Conservation (phyloP, 345 rosid genomes). For the Viola odorata region DNA sequence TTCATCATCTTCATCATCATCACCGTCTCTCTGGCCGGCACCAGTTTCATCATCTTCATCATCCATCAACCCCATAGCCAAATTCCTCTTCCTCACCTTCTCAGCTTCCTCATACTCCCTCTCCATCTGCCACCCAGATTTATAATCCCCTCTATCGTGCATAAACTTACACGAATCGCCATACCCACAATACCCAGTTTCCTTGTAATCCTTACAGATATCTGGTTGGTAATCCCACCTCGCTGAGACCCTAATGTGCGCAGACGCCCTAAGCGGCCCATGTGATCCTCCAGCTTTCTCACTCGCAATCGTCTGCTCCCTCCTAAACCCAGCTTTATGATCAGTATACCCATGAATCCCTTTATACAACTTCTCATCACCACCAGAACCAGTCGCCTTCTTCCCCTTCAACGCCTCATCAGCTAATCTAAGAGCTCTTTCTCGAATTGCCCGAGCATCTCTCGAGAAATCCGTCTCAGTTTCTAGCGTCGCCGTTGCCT, state of each 20-base stretch:
- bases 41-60: slow-evolving; percentile 52
- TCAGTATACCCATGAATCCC: slow-evolving; percentile 83
- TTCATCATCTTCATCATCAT: slow-evolving; percentile 49
- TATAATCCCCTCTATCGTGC: slow-evolving; percentile 93
- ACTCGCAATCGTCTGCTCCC: slow-evolving; percentile 79
- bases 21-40: slow-evolving; percentile 20
- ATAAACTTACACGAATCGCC: slow-evolving; percentile 87
- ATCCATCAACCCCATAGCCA: slow-evolving; percentile 57
- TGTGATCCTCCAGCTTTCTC: slow-evolving; percentile 94
- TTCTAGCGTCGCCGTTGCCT: slow-evolving; percentile 76
- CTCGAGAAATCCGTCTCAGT: slow-evolving; percentile 78
- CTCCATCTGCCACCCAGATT: slow-evolving; percentile 89
- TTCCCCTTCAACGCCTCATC: slow-evolving; percentile 65
- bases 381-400: slow-evolving; percentile 28
- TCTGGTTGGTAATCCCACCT: slow-evolving; percentile 93
- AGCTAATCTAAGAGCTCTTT: slow-evolving; percentile 65
- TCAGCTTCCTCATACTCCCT: slow-evolving; percentile 92
- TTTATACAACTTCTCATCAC: slow-evolving; percentile 62
- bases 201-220: slow-evolving; percentile 88
- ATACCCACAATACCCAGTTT: slow-evolving; percentile 90
- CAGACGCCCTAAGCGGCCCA: slow-evolving; percentile 92
- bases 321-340: slow-evolving; percentile 85
- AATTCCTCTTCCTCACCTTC: slow-evolving; percentile 68
- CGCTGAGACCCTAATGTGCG: slow-evolving; percentile 82
- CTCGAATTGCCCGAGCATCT: slow-evolving; percentile 82